Percentiles rank a stretch among this genome's conserved stretches.
Conservation (phyloP, 352 stramenopile genomes). For the Globisporangium nagaii region DNA sequence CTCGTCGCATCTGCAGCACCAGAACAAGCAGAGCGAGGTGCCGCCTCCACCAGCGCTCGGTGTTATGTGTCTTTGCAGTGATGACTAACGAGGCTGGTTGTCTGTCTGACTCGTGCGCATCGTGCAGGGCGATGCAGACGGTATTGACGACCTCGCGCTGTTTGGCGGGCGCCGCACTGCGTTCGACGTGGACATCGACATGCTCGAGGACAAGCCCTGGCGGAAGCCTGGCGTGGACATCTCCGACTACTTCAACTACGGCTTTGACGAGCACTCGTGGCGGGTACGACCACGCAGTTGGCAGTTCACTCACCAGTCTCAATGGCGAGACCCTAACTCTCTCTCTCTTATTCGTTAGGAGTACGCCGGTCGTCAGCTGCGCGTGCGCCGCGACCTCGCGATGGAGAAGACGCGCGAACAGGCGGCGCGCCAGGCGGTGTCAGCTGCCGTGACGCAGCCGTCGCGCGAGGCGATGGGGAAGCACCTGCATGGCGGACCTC, state of each 20-base stretch:
- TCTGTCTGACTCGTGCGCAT: neutral
- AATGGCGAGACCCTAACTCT: no score
- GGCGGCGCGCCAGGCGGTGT: slow-evolving; percentile 68
- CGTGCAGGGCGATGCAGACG: slow-evolving; percentile 19
- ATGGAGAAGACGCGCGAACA: slow-evolving; percentile 78
- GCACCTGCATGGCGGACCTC: slow-evolving; percentile 2
- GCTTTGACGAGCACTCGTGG: slow-evolving; percentile 89
- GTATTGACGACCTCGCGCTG: slow-evolving; percentile 65
- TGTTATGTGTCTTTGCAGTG: no score
- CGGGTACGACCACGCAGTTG: slow-evolving; percentile 21
- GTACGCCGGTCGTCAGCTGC: slow-evolving; percentile 77
- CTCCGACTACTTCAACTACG: slow-evolving; percentile 93
- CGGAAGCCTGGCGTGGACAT: slow-evolving; percentile 89
- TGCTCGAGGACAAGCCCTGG: slow-evolving; percentile 89
- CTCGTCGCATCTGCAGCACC: slow-evolving; percentile 11
- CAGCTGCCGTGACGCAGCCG: slow-evolving; percentile 38
- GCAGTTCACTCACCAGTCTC: no score
- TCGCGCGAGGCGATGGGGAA: slow-evolving; percentile 16
- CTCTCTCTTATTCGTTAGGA: slow-evolving; percentile 25
- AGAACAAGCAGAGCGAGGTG: slow-evolving; percentile 21
- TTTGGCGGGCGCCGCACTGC: slow-evolving; percentile 83
- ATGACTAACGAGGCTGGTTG: neutral
- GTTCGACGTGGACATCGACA: slow-evolving; percentile 91
- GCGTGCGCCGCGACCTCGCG: slow-evolving; percentile 57
- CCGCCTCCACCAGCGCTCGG: no score